These are phyloP conservation scores for Fusarium euwallaceae DNA, from an alignment of 2,329 filamentous ascomycete species.

Conservation along the genomic window DNA sequence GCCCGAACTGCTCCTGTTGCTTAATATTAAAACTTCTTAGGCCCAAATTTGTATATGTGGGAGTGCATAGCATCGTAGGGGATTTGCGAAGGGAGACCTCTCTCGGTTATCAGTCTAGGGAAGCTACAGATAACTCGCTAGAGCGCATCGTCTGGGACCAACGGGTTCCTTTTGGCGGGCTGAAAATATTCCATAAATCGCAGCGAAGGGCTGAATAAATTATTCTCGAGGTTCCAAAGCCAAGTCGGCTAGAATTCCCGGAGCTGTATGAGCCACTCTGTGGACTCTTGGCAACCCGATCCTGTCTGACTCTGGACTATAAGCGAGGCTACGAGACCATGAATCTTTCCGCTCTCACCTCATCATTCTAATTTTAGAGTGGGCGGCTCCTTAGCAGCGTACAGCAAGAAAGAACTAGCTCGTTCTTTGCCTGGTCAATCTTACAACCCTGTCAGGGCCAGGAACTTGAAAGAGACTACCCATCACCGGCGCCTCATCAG, in stretches of 20 bases:
- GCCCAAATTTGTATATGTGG: not conserved
- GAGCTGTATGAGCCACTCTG: no score
- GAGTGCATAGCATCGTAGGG: conserved; percentile 34
- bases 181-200: not conserved
- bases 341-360: not conserved
- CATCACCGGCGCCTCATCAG: not conserved
- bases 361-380: not conserved
- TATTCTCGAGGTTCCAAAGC: not conserved
- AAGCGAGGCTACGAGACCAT: not conserved
- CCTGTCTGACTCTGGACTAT: not conserved
- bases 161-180: not conserved
- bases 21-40: not conserved
- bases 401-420: not conserved
- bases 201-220: not conserved
- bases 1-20: not conserved
- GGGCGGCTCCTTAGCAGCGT: not conserved
- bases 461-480: not conserved
- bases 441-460: not conserved
- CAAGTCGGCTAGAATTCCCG: conserved; percentile 13
- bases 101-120: not conserved
- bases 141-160: not conserved
- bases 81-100: conserved; percentile 3
- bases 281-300: not conserved
- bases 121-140: not conserved
- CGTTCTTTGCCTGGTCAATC: not conserved